Evolutionary conservation across 306 rosid species (phyloP).

Genomic region (Cicer yamashitae): DNA sequence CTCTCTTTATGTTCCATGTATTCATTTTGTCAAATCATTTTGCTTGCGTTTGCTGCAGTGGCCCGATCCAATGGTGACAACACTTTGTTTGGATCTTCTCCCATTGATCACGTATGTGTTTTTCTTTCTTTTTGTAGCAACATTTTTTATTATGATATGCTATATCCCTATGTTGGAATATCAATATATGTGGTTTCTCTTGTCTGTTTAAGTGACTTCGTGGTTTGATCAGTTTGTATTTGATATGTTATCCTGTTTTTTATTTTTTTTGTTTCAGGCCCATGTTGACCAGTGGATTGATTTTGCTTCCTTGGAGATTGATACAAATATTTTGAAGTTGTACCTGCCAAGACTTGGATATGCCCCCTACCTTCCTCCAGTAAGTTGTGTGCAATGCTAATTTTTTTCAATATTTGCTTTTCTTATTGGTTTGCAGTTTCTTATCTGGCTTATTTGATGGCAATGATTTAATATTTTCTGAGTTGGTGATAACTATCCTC

Average conservation of each 20-base stretch:
- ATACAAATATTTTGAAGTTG: conserved; percentile 51
- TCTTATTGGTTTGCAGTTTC: neutral
- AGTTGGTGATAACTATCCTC: neutral
- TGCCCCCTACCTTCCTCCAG: conserved; percentile 61
- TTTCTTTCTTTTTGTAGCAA: neutral
- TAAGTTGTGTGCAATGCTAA: conserved; percentile 37
- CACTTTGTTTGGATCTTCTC: conserved; percentile 65
- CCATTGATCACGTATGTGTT: conserved; percentile 59
- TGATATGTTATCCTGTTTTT: neutral
- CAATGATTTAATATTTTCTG: neutral
- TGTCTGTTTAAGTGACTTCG: neutral
- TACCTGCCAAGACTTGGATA: conserved; percentile 54
- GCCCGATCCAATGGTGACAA: conserved; percentile 60
- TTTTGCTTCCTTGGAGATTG: conserved; percentile 73
- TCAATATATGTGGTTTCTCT: neutral
- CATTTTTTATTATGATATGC: neutral
- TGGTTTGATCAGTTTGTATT: neutral
- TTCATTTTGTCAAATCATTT: neutral
- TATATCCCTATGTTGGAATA: neutral
- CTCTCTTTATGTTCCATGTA: neutral
- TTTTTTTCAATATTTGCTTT: neutral
- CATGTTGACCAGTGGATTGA: conserved; percentile 90
- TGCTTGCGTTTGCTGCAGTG: conserved; percentile 53
- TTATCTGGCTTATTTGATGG: conserved; percentile 1
- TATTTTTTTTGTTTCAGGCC: conserved; percentile 57